Percentiles rank a stretch among this genome's conserved stretches.
Conservation (phyloP, 164 flowering plant species). For the Umbilicus rupestris region DNA sequence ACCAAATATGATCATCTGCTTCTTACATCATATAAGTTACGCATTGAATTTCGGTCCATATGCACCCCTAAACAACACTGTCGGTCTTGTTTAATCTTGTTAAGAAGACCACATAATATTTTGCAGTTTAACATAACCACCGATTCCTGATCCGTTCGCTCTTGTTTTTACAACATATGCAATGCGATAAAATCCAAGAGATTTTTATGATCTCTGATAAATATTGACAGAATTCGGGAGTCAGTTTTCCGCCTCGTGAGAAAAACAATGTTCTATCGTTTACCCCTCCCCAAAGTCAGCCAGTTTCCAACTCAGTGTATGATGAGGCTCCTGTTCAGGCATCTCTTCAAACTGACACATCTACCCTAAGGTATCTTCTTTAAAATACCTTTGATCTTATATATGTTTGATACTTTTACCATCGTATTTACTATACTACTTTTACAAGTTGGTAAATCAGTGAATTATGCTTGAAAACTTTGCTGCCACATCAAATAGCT, state of each 20-base stretch:
- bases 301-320: slow-evolving; percentile 31
- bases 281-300: slow-evolving; percentile 88
- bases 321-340: slow-evolving; percentile 61
- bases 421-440: neutral
- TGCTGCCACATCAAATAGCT: neutral
- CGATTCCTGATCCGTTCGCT: neutral
- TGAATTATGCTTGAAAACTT: neutral
- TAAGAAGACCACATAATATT: too few relatives aligned
- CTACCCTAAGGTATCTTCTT: slow-evolving; percentile 66
- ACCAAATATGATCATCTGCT: too few relatives aligned
- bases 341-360: slow-evolving; percentile 64
- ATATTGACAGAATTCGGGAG: slow-evolving; percentile 24
- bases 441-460: neutral
- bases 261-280: slow-evolving; percentile 48
- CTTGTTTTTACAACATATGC: neutral
- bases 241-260: slow-evolving; percentile 33
- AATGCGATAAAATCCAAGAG: neutral
- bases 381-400: neutral
- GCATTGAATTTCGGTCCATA: too few relatives aligned
- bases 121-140: too few relatives aligned
- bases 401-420: neutral
- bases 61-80: too few relatives aligned
- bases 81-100: too few relatives aligned
- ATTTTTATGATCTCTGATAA: neutral
- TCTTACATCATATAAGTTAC: too few relatives aligned